Conservation (phyloP, 345 rosid genomes). For the Microthlaspi erraticum region DNA sequence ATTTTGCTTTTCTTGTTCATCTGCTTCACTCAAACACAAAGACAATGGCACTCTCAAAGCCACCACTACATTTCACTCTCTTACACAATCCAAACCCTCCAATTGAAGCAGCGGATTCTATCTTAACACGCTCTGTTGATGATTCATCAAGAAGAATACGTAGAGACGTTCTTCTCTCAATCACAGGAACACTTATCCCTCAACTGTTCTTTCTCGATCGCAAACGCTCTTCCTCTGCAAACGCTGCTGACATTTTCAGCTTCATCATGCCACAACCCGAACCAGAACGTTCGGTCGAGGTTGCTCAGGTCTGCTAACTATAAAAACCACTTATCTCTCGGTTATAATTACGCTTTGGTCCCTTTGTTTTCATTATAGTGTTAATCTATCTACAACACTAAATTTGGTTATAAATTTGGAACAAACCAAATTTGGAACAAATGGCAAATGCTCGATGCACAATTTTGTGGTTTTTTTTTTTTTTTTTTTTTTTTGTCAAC, state of each 20-base stretch:
- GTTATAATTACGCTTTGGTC: not conserved
- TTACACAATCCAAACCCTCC: conserved; percentile 15
- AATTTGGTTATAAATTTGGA: too few relatives aligned
- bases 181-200: conserved; percentile 33
- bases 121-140: conserved; percentile 9
- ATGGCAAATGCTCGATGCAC: too few relatives aligned
- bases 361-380: not conserved
- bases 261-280: conserved; percentile 32
- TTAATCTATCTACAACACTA: too few relatives aligned
- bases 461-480: too few relatives aligned
- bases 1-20: not conserved
- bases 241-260: conserved; percentile 22
- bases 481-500: too few relatives aligned
- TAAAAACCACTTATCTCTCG: not conserved
- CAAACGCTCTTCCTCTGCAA: conserved; percentile 31
- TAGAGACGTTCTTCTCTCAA: conserved; percentile 35
- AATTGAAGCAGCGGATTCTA: conserved; percentile 6
- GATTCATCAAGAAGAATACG: conserved; percentile 30
- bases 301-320: conserved; percentile 36
- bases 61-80: conserved; percentile 18
- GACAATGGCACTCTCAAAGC: conserved; percentile 39
- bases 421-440: too few relatives aligned
- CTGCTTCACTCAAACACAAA: conserved; percentile 28
- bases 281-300: conserved; percentile 42
- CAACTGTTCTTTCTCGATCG: conserved; percentile 14